Base-by-base conservation (phyloP, 2,329 filamentous ascomycete genomes). In the Magnaporthiopsis incrustans region DNA sequence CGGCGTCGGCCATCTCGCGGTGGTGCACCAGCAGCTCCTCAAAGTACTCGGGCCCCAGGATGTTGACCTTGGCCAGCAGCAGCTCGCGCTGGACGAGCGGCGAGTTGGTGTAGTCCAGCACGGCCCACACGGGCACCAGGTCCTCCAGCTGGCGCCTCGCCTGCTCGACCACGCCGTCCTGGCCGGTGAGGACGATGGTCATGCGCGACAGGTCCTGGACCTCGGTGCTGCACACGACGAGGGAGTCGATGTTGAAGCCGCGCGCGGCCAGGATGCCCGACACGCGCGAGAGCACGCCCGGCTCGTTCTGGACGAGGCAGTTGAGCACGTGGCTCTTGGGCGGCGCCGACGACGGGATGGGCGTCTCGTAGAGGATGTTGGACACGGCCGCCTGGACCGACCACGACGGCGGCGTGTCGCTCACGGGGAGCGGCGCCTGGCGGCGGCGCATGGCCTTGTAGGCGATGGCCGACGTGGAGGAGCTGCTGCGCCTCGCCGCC, bases 321-420 rank as follows among this genome's bases (percentile, higher is more conserved):
- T 99, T 99, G 78, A 99, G 88, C 74, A 99, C 86, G 78, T 99
- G 95, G 64, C 93, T 89, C 81, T 97, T 98, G 59, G 92, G 89
- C 11, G 95, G 94, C 30, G 88, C 88, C 71, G 83, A 83, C 18
- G 92, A 93, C 10, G 92, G 91, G 25, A 90, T 83, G 7, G 95
- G 95, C 3, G 93, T 98, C 83, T 99, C 95, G 82, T 99, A 99
- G 77, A 99, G 90, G 74, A 99, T 99, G 76, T 94, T 97, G 74
- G 92, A 96, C 69, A 99, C 95, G 69, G 95, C 95, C 25, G 95
- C 92, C 70, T 95, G 93, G 53, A 93, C 93, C 73, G 94, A 96
- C 83, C 92, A 92, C 14, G 92, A 82, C 50, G 91, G 88, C 33
- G 89, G 83, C 64, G 90, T 82, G 70, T 91, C 86, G 69, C 86